Evolutionary conservation across 2,329 filamentous ascomycete species (phyloP), one percentile per base, ranked within the genome.

Genomic region (Blastomyces gilchristii): DNA sequence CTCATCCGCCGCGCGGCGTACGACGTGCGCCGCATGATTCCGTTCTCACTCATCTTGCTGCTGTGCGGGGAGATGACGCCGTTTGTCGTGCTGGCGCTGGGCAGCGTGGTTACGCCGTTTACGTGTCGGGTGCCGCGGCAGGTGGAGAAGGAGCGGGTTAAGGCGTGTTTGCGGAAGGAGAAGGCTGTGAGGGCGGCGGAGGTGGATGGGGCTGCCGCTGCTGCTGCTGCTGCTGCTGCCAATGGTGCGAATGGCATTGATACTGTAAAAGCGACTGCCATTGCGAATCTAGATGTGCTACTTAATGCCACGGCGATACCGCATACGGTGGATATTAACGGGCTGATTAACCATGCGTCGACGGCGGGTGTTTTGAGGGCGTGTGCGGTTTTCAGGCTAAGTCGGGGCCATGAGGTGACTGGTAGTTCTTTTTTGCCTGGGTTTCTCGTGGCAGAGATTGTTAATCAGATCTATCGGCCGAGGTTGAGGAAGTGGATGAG

Each of bases 41-140:
- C 89, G 1, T 97, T 99, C 72, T 86, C 80, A 0, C 65, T 96
- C 2, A 78, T 97, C 59, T 80, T 96, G 7, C 70, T 93, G 0
- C 66, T 96, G 18, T 90, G 89, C 72, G 93, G 91, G 34, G 93
- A 97, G 76, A 87, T 96, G 76, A 90, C 92, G 1, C 91, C 92
- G 0, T 71, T 97, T 6, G 76, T 95, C 6, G 87, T 96, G 0
- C 78, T 91, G 7, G 83, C 85, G 41, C 78, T 96, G 34, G 83
- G 83, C 0, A 85, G 86, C 25, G 78, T 78, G 47, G 79, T 91
- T 28, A 88, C 96, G 34, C 93, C 93, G 0, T 85, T 85, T 68
- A 88, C 90, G 0, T 97, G 93, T 74, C 84, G 91, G 12, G 88
- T 97, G 64, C 93, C 93, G 0, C 79, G 78, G 49, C 93, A 97